phyloP scores from a whole-genome alignment of 352 stramenopile species.

The Globisporangium carolinianum region DNA sequence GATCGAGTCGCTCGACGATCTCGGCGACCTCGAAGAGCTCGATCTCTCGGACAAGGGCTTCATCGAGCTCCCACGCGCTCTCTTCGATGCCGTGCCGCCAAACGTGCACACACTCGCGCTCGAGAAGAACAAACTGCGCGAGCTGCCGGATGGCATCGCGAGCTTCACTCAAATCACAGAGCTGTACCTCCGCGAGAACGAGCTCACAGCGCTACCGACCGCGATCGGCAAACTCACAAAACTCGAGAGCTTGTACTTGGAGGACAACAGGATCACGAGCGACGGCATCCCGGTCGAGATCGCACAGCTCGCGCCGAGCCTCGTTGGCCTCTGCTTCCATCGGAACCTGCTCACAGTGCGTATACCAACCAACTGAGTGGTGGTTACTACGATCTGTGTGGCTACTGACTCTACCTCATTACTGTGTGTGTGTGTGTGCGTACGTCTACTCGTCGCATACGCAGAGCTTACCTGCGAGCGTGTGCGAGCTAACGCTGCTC shows the following conservation, averaged over 20 bases:
- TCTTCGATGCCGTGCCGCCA: constrained; percentile 39
- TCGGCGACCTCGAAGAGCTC: constrained; percentile 70
- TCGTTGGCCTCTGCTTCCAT: constrained; percentile 74
- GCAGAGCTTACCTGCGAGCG: constrained; percentile 48
- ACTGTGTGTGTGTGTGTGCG: not conserved
- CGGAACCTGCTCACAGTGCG: constrained; percentile 68
- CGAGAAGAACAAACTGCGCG: constrained; percentile 65
- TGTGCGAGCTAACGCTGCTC: constrained; percentile 57
- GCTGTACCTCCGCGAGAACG: constrained; percentile 80
- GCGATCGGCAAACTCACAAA: constrained; percentile 45
- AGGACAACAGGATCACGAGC: constrained; percentile 76
- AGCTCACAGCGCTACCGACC: constrained; percentile 41
- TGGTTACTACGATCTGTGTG: no score
- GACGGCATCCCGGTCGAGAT: constrained; percentile 53
- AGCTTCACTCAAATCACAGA: constrained; percentile 56
- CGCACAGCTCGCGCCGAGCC: constrained; percentile 23
- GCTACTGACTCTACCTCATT: not conserved
- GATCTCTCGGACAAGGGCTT: constrained; percentile 78
- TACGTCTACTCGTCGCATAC: not conserved
- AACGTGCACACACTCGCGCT: constrained; percentile 74
- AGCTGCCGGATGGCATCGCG: constrained; percentile 47
- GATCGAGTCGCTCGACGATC: constrained; percentile 50
- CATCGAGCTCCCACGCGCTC: constrained; percentile 40
- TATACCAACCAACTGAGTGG: not conserved
- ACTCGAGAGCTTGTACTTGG: constrained; percentile 80